Conservation (phyloP, 768 basidiomycete genomes). For the Tricholoma bakamatsutake region DNA sequence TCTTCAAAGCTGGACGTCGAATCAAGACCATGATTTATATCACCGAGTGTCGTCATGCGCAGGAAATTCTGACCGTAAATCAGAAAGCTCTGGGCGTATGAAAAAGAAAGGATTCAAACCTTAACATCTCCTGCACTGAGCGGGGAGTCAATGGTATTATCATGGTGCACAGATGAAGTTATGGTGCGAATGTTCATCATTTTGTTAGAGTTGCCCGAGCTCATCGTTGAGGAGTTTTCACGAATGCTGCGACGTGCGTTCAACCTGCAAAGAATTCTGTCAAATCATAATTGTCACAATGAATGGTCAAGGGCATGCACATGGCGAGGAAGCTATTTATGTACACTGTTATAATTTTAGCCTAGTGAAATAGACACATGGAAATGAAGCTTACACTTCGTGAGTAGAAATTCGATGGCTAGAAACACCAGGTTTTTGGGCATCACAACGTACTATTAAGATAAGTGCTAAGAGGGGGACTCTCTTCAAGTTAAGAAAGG, state of each 20-base stretch:
- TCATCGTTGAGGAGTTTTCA: constrained; percentile 4
- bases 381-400: constrained; percentile 12
- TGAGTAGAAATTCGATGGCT: constrained; percentile 14
- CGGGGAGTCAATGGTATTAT: background rate
- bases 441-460: constrained; percentile 10
- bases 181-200: constrained; percentile 13
- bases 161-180: constrained; percentile 6
- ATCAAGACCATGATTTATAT: constrained; percentile 1
- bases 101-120: constrained; percentile 1
- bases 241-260: constrained; percentile 16
- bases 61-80: constrained; percentile 1
- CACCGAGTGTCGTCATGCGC: constrained; percentile 5
- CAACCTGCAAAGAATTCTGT: constrained; percentile 11
- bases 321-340: constrained; percentile 27
- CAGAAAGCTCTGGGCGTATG: background rate
- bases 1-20: constrained; percentile 1
- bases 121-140: constrained; percentile 4
- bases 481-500: background rate
- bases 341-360: constrained; percentile 16
- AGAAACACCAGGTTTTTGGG: constrained; percentile 16
- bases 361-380: background rate
- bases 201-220: constrained; percentile 8
- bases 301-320: constrained; percentile 6
- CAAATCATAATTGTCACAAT: background rate
- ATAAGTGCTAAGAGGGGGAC: background rate